Base-by-base conservation (phyloP, 352 stramenopile species). In the Pythium folliculosum region DNA sequence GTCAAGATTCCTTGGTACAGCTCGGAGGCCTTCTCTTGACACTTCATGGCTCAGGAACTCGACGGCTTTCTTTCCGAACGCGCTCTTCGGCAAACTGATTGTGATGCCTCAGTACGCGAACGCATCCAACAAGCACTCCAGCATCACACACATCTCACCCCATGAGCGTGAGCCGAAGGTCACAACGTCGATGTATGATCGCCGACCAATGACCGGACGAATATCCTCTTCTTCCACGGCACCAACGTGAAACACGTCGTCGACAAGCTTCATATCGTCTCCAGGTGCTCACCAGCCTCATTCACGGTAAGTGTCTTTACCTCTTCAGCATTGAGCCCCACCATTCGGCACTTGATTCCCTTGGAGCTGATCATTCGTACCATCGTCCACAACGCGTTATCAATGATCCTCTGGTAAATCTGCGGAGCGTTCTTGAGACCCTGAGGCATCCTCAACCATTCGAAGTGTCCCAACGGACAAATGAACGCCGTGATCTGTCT, bases 161-260 rank as follows among this genome's bases (percentile, higher is more conserved):
- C 69, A 80, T 0, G 54, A 62, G 16, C 16, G 3, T 0, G 54
- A 37, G 0, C 58, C 59, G 14, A 75, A 62, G 0, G 54, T 50
- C 25, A 79, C 67, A 40, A 70, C 72, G n/a, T 75, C 69, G 19
- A 77, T 77, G 49, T 77, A 77, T 5, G 69, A 79, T 21, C 63
- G 16, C 27, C 59, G 30, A 27, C 27, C 21, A 6, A 65, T 37
- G 1, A 58, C 48, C 22, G 59, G 47, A 6, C 32, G 10, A 0
- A 40, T 10, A 16, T 65, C 21, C 1, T 21, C 30, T 1, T 12
- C 3, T 5, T 17, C 53, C 1, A 21, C 32, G 14, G 54, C 44
- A 19, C 16, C 38, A 40, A 23, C 40, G n/a, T 60, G 53, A 35
- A 60, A 60, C 0, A 21, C 53, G 32, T 60, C 53, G 14, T 47